Conservation (phyloP, 352 stramenopile species). For the Phytophthora idaei region DNA sequence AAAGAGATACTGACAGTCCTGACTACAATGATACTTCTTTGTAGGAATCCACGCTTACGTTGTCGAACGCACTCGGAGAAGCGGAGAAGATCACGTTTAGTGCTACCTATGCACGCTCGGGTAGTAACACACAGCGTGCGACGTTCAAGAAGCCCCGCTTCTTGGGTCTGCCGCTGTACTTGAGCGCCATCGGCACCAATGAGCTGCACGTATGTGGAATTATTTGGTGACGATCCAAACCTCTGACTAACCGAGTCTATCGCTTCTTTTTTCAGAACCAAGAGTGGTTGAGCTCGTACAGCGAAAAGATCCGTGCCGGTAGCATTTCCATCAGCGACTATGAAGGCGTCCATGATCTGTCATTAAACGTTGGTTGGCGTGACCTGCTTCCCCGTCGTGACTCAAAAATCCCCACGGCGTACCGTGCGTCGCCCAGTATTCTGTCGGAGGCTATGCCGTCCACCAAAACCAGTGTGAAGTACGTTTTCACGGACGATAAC, state of each 20-base stretch:
- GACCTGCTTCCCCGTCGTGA: constrained; percentile 88
- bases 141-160: constrained; percentile 90
- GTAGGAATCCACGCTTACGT: constrained; percentile 83
- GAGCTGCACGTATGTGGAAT: constrained; percentile 66
- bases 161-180: constrained; percentile 78
- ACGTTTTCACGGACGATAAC: constrained; percentile 91
- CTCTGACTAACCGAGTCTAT: not conserved
- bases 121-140: constrained; percentile 83
- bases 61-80: constrained; percentile 84
- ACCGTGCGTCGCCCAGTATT: constrained; percentile 90
- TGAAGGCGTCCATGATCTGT: constrained; percentile 83
- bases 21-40: constrained; percentile 8
- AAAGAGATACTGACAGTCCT: constrained; percentile 10
- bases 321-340: constrained; percentile 90
- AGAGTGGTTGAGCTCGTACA: constrained; percentile 89
- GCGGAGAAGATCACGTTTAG: constrained; percentile 85
- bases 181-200: constrained; percentile 78
- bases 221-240: not conserved
- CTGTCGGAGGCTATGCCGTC: constrained; percentile 90
- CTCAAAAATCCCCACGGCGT: constrained; percentile 86
- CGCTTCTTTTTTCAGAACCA: constrained; percentile 54
- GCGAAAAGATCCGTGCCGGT: constrained; percentile 83
- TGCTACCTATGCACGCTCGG: constrained; percentile 83
- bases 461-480: constrained; percentile 93
- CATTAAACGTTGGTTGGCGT: constrained; percentile 85